Conservation (phyloP, 2,329 filamentous ascomycete species). For the Laburnicola sp. region DNA sequence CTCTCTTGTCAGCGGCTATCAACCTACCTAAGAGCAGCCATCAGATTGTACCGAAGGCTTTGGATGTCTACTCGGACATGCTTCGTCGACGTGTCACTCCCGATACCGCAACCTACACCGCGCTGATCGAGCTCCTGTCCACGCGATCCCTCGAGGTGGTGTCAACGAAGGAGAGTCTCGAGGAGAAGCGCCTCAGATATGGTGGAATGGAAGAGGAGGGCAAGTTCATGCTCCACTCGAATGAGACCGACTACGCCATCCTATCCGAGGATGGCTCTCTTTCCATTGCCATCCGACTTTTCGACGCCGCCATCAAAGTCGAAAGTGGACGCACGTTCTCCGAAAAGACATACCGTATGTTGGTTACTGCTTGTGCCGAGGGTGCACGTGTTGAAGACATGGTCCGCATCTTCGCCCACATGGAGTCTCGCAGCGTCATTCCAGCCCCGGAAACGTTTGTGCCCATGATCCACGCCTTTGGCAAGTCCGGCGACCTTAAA, state of each 20-base stretch:
- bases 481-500: conserved; percentile 74
- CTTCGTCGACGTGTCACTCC: conserved; percentile 79
- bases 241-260: conserved; percentile 84
- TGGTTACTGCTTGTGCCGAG: conserved; percentile 86
- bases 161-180: conserved; percentile 70
- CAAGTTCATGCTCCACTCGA: conserved; percentile 86
- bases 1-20: conserved; percentile 81
- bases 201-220: conserved; percentile 82
- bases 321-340: conserved; percentile 68
- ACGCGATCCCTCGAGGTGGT: conserved; percentile 78
- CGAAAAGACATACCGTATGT: conserved; percentile 77
- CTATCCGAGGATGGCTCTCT: conserved; percentile 85
- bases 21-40: conserved; percentile 76
- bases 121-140: conserved; percentile 80
- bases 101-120: conserved; percentile 83
- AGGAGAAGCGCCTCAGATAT: conserved; percentile 81
- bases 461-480: conserved; percentile 93
- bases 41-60: conserved; percentile 84
- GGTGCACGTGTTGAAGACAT: conserved; percentile 82
- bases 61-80: conserved; percentile 98
- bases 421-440: conserved; percentile 75
- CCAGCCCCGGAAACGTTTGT: conserved; percentile 84
- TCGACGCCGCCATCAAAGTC: conserved; percentile 71
- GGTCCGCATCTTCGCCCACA: conserved; percentile 87
- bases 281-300: conserved; percentile 80